Conservation (phyloP, 805 yeast species). For the Cyberlindnera xishuangbannaensis region DNA sequence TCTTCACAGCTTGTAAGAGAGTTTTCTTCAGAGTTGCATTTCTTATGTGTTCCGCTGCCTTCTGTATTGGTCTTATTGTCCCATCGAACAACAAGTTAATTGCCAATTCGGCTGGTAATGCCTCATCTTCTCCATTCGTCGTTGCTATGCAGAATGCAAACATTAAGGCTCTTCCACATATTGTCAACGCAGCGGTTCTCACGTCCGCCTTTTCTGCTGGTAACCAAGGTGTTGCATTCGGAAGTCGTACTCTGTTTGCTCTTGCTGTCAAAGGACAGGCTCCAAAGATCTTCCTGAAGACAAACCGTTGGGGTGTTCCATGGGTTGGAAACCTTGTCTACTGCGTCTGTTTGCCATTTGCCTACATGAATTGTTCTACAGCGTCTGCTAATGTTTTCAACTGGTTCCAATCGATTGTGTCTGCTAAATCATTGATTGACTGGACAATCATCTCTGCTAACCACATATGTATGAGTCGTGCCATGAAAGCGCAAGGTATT, state of each 20-base stretch:
- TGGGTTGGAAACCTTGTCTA: conserved; percentile 24
- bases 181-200: conserved; percentile 13
- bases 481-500: conserved; percentile 33
- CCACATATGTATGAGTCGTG: conserved; percentile 28
- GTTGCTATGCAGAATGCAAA: conserved; percentile 42
- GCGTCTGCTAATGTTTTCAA: conserved; percentile 28
- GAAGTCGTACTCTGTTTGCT: conserved; percentile 30
- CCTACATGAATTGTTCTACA: conserved; percentile 26
- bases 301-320: conserved; percentile 29
- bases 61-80: conserved; percentile 29
- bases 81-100: conserved; percentile 25
- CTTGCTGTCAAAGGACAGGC: conserved; percentile 33
- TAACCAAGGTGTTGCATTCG: conserved; percentile 24
- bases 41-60: conserved; percentile 27
- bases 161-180: conserved; percentile 30
- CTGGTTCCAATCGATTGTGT: conserved; percentile 30
- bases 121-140: conserved; percentile 34
- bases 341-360: conserved; percentile 29
- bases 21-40: conserved; percentile 26
- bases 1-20: conserved; percentile 51
- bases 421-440: conserved; percentile 26
- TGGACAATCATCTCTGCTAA: conserved; percentile 29
- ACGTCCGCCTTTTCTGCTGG: conserved; percentile 36
- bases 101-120: conserved; percentile 26
- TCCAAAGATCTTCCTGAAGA: conserved; percentile 29